Conservation (phyloP, 2,329 filamentous ascomycete species). For the Calcarisporium arbuscula region DNA sequence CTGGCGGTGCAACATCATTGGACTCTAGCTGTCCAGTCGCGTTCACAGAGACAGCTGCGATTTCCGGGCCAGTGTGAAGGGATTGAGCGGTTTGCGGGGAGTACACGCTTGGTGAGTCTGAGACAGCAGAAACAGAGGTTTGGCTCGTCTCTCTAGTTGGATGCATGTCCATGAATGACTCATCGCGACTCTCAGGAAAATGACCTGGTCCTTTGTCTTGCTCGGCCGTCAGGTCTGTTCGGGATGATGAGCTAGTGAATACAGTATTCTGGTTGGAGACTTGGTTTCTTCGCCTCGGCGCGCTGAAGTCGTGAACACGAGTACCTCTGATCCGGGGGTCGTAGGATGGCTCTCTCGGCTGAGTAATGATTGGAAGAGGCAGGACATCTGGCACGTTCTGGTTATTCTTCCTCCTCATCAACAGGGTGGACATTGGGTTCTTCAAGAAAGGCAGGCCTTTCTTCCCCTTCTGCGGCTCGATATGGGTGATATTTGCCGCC, state of each 20-base stretch:
- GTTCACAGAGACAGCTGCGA: conserved; percentile 9
- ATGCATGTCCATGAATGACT: too few relatives aligned
- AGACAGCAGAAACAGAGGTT: conserved; percentile 22
- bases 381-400: conserved; percentile 40
- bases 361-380: conserved; percentile 32
- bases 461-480: conserved; percentile 39
- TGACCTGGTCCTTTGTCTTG: conserved; percentile 4
- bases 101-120: conserved; percentile 16
- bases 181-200: conserved; percentile 1
- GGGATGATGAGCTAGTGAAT: conserved; percentile 11
- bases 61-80: conserved; percentile 19
- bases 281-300: conserved; percentile 42
- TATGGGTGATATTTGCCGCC: conserved; percentile 8
- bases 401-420: conserved; percentile 50
- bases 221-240: conserved; percentile 11
- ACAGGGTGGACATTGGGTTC: conserved; percentile 52
- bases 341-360: conserved; percentile 41
- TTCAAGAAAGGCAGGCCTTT: conserved; percentile 53
- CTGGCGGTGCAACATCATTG: conserved; percentile 22
- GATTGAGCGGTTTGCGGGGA: conserved; percentile 20
- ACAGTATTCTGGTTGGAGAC: conserved; percentile 10
- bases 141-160: conserved; percentile 21
- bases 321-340: conserved; percentile 61
- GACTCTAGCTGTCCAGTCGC: too few relatives aligned
- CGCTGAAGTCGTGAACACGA: conserved; percentile 60